A percentile compares a stretch with the other conserved stretches of the same genome.
phyloP scores from a whole-genome alignment of 106 monocot genomes.

The Dendrobium catenatum region DNA sequence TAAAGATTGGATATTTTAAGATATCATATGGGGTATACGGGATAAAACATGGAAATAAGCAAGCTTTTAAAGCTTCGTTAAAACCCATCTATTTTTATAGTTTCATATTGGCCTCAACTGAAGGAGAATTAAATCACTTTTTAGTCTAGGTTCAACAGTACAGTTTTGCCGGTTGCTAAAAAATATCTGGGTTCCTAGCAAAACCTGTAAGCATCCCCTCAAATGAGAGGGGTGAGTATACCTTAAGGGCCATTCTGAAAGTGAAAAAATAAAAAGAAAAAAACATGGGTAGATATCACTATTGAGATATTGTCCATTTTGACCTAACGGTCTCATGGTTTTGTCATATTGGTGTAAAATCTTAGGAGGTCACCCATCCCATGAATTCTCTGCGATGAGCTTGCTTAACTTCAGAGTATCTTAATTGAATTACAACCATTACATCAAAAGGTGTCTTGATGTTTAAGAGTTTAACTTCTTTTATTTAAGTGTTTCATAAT shows the following conservation, averaged over 20 bases:
- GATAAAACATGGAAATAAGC: neutral
- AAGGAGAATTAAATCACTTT: neutral
- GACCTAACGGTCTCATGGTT: too few relatives aligned
- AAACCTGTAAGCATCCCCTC: neutral
- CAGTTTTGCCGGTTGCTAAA: neutral
- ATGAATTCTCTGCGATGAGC: too few relatives aligned
- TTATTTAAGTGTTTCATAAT: too few relatives aligned
- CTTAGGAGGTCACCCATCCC: too few relatives aligned
- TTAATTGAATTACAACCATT: too few relatives aligned
- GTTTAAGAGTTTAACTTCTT: too few relatives aligned
- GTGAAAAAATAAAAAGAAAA: too few relatives aligned
- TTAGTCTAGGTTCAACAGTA: neutral
- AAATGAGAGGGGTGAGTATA: neutral
- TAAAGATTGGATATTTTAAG: neutral
- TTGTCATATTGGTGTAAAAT: too few relatives aligned
- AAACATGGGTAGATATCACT: too few relatives aligned
- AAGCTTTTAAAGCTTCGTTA: neutral
- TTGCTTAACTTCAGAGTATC: too few relatives aligned
- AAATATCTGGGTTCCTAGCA: neutral
- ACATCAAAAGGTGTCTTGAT: too few relatives aligned
- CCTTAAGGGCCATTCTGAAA: neutral
- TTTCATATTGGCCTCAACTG: neutral
- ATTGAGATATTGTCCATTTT: too few relatives aligned
- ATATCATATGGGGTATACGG: neutral
- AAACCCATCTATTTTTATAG: neutral